Evolutionary conservation across 2,329 filamentous ascomycete genomes (phyloP).

Genomic region (Claviceps arundinis): DNA sequence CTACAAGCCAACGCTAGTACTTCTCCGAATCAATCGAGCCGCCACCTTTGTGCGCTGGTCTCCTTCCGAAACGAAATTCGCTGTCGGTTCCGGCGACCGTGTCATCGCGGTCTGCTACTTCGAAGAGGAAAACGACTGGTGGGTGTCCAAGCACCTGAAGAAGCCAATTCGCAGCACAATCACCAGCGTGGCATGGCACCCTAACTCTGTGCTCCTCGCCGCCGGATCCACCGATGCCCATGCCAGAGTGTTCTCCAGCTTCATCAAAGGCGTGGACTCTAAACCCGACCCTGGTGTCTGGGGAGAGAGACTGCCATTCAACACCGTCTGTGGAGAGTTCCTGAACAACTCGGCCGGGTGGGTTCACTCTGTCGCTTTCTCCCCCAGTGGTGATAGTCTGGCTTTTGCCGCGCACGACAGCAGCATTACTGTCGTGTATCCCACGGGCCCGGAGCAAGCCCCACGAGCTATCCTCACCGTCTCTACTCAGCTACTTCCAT

Average conservation of each 20-base stretch:
- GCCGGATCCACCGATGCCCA: conserved; percentile 97
- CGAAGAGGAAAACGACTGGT: conserved; percentile 99
- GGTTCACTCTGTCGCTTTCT: conserved; percentile 90
- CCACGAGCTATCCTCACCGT: conserved; percentile 84
- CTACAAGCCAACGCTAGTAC: conserved; percentile 93
- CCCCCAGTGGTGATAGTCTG: conserved; percentile 80
- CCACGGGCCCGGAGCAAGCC: conserved; percentile 77
- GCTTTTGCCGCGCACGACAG: conserved; percentile 93
- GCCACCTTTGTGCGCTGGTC: conserved; percentile 97
- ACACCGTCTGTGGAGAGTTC: conserved; percentile 94
- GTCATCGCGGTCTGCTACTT: conserved; percentile 98
- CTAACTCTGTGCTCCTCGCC: conserved; percentile 88
- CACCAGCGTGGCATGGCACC: conserved; percentile 90
- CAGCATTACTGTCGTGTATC: conserved; percentile 93
- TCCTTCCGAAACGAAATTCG: conserved; percentile 92
- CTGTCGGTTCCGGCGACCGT: conserved; percentile 87
- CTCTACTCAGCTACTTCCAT: conserved; percentile 78
- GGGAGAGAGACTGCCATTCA: conserved; percentile 94
- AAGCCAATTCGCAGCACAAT: conserved; percentile 97
- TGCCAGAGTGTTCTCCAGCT: conserved; percentile 84
- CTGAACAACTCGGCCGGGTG: conserved; percentile 93
- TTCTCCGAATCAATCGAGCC: conserved; percentile 91
- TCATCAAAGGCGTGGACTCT: conserved; percentile 87
- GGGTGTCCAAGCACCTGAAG: conserved; percentile 98
- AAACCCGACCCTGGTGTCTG: conserved; percentile 77